A percentile compares a stretch with the other conserved stretches of the same genome.
Conservation (phyloP, 2,329 filamentous ascomycete genomes). For the Pseudogymnoascus sp. region DNA sequence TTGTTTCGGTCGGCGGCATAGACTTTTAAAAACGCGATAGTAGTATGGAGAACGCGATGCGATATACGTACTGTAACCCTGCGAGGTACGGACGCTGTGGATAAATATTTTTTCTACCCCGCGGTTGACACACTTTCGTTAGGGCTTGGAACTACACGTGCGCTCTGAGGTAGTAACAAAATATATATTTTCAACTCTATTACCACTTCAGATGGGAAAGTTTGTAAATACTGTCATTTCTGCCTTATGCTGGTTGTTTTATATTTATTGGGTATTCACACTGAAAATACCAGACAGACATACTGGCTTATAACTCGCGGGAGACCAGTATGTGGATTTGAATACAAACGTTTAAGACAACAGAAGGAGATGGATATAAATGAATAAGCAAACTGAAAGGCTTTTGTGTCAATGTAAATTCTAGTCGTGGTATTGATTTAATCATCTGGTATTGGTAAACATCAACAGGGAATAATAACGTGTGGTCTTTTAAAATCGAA, state of each 20-base stretch:
- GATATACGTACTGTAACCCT: constrained; percentile 8
- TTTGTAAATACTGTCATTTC: not conserved
- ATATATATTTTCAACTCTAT: not conserved
- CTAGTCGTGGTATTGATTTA: not conserved
- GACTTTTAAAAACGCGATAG: not conserved
- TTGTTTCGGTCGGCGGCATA: not conserved
- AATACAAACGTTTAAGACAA: not conserved
- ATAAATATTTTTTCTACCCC: constrained; percentile 7
- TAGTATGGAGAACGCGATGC: not conserved
- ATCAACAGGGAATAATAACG: not conserved
- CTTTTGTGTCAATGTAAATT: not conserved
- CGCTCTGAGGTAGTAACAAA: not conserved
- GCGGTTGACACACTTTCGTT: not conserved
- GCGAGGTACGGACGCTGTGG: constrained; percentile 1
- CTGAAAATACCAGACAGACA: not conserved
- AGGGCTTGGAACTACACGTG: constrained; percentile 6
- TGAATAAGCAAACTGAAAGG: not conserved
- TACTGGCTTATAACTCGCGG: not conserved
- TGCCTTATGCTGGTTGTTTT: not conserved
- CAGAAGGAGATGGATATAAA: not conserved
- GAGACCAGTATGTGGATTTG: not conserved
- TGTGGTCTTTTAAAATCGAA: not conserved
- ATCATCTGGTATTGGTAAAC: not conserved
- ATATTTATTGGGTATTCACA: not conserved
- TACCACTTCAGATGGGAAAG: not conserved